Conservation (phyloP, 116 monocot species). For the Zostera marina region DNA sequence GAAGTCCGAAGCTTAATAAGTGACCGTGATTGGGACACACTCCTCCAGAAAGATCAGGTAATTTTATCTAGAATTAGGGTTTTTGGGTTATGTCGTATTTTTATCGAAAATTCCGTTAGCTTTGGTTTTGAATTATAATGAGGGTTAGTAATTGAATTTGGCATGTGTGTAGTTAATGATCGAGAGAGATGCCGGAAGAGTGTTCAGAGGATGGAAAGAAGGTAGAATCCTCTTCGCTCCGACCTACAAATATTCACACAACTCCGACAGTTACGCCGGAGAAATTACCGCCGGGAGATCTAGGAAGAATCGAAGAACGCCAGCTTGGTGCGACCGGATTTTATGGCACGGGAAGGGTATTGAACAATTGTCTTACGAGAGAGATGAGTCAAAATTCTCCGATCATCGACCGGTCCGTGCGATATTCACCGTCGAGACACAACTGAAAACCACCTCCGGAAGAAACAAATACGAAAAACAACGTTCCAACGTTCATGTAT, state of each 20-base stretch:
- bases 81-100: not conserved
- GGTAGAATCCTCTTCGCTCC: constrained; percentile 90
- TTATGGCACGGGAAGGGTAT: constrained; percentile 78
- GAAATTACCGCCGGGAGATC: constrained; percentile 71
- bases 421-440: constrained; percentile 43
- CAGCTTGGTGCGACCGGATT: constrained; percentile 95
- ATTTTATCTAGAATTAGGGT: not conserved
- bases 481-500: constrained; percentile 21
- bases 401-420: constrained; percentile 83
- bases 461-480: constrained; percentile 16
- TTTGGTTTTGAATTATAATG: not conserved
- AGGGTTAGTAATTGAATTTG: too few species aligned
- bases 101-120: not conserved
- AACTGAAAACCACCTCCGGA: constrained; percentile 7
- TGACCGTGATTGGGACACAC: constrained; percentile 54
- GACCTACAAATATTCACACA: constrained; percentile 83
- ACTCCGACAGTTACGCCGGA: constrained; percentile 81
- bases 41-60: constrained; percentile 59
- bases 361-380: constrained; percentile 61
- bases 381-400: constrained; percentile 82
- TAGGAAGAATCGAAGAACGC: constrained; percentile 82
- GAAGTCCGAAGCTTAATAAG: constrained; percentile 38
- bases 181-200: constrained; percentile 86
- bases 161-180: constrained; percentile 27
- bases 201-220: constrained; percentile 80